Conservation (phyloP, 306 rosid genomes). For the Acacia crassicarpa region DNA sequence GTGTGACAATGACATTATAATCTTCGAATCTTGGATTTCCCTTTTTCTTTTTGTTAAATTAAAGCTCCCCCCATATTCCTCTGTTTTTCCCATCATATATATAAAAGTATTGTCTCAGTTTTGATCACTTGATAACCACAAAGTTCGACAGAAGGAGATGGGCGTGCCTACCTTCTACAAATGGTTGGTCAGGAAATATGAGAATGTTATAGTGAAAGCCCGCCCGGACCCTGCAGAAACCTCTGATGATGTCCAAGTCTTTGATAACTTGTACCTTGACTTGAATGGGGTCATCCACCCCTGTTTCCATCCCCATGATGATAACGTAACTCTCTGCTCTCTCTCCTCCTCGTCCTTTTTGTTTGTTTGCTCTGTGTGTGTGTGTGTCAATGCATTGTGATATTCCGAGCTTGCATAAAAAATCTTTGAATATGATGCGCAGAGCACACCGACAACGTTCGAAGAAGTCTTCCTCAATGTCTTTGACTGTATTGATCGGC, state of each 20-base stretch:
- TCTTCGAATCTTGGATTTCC: too few relatives aligned
- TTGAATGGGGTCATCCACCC: conserved; percentile 63
- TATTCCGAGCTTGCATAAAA: not conserved
- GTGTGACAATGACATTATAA: not conserved
- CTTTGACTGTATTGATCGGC: conserved; percentile 46
- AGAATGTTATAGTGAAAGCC: conserved; percentile 20
- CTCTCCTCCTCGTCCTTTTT: not conserved
- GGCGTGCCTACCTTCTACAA: conserved; percentile 58
- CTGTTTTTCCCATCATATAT: not conserved
- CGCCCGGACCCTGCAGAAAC: conserved; percentile 1
- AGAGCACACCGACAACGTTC: conserved; percentile 37
- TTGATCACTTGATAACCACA: not conserved
- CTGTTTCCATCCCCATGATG: conserved; percentile 48
- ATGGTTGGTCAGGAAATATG: conserved; percentile 51
- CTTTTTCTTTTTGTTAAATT: not conserved
- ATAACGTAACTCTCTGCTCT: conserved; percentile 23
- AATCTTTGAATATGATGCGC: not conserved
- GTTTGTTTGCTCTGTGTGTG: not conserved
- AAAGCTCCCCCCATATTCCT: not conserved
- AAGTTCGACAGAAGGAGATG: conserved; percentile 30
- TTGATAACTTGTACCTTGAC: conserved; percentile 58
- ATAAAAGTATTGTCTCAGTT: not conserved
- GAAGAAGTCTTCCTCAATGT: conserved; percentile 49
- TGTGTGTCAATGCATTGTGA: not conserved
- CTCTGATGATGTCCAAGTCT: conserved; percentile 27